These are phyloP conservation scores for Arabidopsis hybrid DNA, from an alignment of 441 rosid species.

Conservation along the genomic window DNA sequence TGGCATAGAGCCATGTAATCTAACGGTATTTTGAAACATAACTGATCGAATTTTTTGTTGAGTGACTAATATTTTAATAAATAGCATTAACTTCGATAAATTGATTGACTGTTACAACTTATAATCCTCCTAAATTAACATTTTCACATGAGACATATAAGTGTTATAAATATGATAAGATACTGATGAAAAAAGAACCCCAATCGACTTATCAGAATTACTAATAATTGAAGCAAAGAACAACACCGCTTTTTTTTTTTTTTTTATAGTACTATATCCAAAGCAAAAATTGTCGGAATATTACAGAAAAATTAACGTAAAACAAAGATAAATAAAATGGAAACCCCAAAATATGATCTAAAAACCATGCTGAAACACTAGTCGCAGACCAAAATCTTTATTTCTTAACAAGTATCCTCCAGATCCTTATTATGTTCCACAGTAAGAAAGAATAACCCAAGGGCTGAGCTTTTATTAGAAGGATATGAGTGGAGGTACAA, in stretches of 20 bases:
- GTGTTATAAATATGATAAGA: neutral
- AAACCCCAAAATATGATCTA: constrained; percentile 7
- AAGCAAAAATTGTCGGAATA: constrained; percentile 28
- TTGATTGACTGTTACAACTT: constrained; percentile 4
- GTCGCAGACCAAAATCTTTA: constrained; percentile 10
- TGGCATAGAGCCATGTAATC: constrained; percentile 28
- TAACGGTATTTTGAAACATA: constrained; percentile 18
- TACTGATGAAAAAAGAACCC: neutral
- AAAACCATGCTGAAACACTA: constrained; percentile 16
- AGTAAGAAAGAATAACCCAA: neutral
- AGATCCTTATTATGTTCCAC: constrained; percentile 16
- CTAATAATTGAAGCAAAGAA: constrained; percentile 29
- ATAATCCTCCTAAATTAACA: constrained; percentile 1
- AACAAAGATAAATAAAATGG: neutral
- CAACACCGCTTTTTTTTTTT: neutral
- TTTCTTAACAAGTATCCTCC: constrained; percentile 23
- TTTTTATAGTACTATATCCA: constrained; percentile 28
- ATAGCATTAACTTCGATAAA: neutral
- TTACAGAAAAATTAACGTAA: constrained; percentile 5
- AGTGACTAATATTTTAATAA: neutral
- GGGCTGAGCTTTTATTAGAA: constrained; percentile 29
- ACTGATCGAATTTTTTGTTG: neutral
- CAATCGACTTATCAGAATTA: neutral
- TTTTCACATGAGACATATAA: constrained; percentile 6
- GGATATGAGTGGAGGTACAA: neutral